Base-by-base conservation (phyloP, 306 rosid genomes). In the Castanea crenata region DNA sequence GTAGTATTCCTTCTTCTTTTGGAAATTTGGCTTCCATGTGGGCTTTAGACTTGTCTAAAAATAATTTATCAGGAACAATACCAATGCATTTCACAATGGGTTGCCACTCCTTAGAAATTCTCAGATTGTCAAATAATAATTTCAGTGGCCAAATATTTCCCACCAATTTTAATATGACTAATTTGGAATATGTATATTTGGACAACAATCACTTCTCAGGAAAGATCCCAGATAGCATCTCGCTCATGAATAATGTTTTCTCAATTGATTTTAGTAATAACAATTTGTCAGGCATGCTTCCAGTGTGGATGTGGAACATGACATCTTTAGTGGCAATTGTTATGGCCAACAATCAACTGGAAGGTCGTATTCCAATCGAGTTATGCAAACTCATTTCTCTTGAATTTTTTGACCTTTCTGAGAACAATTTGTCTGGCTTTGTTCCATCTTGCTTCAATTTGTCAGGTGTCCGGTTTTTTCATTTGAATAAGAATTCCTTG, bases 401-500 rank as follows among this genome's bases (percentile, higher is more conserved):
- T 35, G 0, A 0, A 6, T 6, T 6, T 35, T 6, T 35, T 35
- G 41, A 35, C 9, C 41, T 35, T 1, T 35, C 41, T 0, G 9
- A 35, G 0, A 35, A 35, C 9, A 35, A 35, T 1, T 5, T 35
- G 2, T 6, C 0, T 6, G 41, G 41, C 41, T 1, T 1, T 35
- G 2, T 35, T 35, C 41, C 9, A 35, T 6, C 41, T 35, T 35
- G 41, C 41, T 35, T 35, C 41, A 35, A 35, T 35, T 35, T 8
- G 1, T 35, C 41, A 35, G 0, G 0, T 0, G 1, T 35, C 0
- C 0, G 0, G 0, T 35, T 5, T 0, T 6, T 35, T 35, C 8
- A 35, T 1, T 0, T 35, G 0, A 35, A 35, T 35, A 35, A 35
- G 6, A 35, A 35, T 35, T 35, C 0, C 0, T 35, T 35, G 0